Evolutionary conservation across 352 stramenopile genomes (phyloP).

Genomic region (Phytophthora palmivora): DNA sequence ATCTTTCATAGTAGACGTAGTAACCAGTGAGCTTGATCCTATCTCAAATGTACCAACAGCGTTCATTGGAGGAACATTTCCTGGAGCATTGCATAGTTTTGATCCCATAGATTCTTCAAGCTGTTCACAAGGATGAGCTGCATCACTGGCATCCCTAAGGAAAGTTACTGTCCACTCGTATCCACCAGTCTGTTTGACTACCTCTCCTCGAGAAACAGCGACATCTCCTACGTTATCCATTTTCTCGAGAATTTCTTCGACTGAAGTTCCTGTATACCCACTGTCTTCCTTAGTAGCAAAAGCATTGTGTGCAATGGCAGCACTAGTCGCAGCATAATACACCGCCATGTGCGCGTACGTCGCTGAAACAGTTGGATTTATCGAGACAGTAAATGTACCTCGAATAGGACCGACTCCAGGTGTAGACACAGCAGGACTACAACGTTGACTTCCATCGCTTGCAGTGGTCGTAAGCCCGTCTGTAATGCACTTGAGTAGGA

Average conservation of each 20-base stretch:
- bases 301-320: slow-evolving; percentile 93
- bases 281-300: slow-evolving; percentile 89
- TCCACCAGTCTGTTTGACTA: slow-evolving; percentile 90
- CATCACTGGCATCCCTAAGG: slow-evolving; percentile 79
- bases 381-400: slow-evolving; percentile 90
- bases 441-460: slow-evolving; percentile 63
- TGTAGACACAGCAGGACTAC: slow-evolving; percentile 30
- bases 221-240: slow-evolving; percentile 96
- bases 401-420: slow-evolving; percentile 86
- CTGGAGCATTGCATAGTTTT: slow-evolving; percentile 92
- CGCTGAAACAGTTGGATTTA: slow-evolving; percentile 71
- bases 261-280: slow-evolving; percentile 89
- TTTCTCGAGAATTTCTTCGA: slow-evolving; percentile 96
- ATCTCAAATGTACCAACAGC: slow-evolving; percentile 30
- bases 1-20: slow-evolving; percentile 35
- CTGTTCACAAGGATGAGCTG: slow-evolving; percentile 56
- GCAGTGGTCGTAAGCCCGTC: slow-evolving; percentile 69
- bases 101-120: slow-evolving; percentile 60
- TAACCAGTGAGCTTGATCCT: slow-evolving; percentile 46
- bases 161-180: slow-evolving; percentile 97
- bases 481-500: slow-evolving; percentile 62
- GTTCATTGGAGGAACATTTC: slow-evolving; percentile 91
- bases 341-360: slow-evolving; percentile 75
- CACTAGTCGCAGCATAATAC: slow-evolving; percentile 66
- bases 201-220: slow-evolving; percentile 83